Conservation (phyloP, 495 filamentous ascomycete genomes). For the Neurospora terricola region DNA sequence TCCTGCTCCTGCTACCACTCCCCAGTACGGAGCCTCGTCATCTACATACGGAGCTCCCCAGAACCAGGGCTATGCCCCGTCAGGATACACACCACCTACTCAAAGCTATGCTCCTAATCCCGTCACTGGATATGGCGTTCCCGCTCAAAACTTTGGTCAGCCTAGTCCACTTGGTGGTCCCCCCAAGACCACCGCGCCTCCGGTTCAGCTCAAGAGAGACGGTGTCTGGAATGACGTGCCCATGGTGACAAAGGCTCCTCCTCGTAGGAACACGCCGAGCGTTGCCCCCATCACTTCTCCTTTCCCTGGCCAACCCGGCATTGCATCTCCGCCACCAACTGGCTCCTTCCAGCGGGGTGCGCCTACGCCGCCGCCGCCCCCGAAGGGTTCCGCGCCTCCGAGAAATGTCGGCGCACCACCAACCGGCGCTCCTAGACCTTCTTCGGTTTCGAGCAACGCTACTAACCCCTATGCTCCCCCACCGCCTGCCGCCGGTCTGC, state of each 20-base stretch:
- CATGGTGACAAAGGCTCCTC: conserved; percentile 66
- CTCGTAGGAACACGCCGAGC: conserved; percentile 61
- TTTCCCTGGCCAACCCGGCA: conserved; percentile 50
- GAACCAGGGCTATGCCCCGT: background rate
- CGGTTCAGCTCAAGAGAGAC: conserved; percentile 57
- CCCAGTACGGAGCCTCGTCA: conserved; percentile 19
- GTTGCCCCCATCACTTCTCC: conserved; percentile 51
- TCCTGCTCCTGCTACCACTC: conserved; percentile 29
- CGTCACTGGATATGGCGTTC: conserved; percentile 25
- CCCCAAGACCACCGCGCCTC: conserved; percentile 49
- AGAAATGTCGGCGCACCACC: conserved; percentile 38
- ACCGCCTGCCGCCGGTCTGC: conserved; percentile 24
- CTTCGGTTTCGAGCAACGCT: conserved; percentile 57
- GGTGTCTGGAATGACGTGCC: conserved; percentile 94
- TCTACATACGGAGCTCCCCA: conserved; percentile 27
- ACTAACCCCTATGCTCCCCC: conserved; percentile 63
- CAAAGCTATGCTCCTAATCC: conserved; percentile 18
- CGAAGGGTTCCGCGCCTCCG: conserved; percentile 43
- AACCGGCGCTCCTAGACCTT: conserved; percentile 41
- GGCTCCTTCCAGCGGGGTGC: conserved; percentile 21
- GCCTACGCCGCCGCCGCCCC: conserved; percentile 43
- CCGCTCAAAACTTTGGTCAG: conserved; percentile 12
- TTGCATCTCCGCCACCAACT: conserved; percentile 39
- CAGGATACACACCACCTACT: background rate
- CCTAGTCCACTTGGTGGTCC: conserved; percentile 16